These are phyloP conservation scores for Penicillium samsonianum DNA, from an alignment of 495 filamentous ascomycete species.

Conservation along the genomic window DNA sequence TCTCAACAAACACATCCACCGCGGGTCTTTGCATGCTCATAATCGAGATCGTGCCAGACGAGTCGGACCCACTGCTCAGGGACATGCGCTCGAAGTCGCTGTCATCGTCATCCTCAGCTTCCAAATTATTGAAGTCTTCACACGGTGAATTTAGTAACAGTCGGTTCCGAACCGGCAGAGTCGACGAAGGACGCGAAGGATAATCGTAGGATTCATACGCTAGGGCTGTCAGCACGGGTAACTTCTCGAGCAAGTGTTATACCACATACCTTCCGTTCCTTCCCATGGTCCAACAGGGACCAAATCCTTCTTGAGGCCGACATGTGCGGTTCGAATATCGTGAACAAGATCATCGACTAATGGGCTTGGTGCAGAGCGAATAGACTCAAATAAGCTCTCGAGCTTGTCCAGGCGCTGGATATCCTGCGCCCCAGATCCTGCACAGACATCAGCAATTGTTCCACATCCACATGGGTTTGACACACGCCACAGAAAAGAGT, in stretches of 20 bases:
- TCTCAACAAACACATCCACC: conserved; percentile 46
- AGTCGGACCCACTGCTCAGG: conserved; percentile 26
- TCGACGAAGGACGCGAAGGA: conserved; percentile 12
- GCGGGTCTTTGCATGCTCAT: conserved; percentile 31
- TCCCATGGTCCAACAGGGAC: conserved; percentile 33
- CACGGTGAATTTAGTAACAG: neutral
- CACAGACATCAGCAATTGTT: conserved; percentile 5
- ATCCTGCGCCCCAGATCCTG: conserved; percentile 27
- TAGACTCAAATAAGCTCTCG: conserved; percentile 41
- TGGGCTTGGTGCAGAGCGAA: conserved; percentile 40
- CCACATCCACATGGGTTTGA: neutral
- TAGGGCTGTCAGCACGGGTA: conserved; percentile 4
- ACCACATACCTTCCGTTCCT: conserved; percentile 32
- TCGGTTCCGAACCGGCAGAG: conserved; percentile 16
- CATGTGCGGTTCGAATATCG: conserved; percentile 34
- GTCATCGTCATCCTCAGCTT: conserved; percentile 17
- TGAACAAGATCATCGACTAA: conserved; percentile 39
- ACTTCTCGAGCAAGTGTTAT: neutral
- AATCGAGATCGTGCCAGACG: conserved; percentile 28
- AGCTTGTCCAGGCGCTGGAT: conserved; percentile 38
- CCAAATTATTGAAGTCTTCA: conserved; percentile 18
- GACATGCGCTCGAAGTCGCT: conserved; percentile 19
- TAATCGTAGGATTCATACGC: conserved; percentile 24
- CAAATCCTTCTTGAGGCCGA: conserved; percentile 22
- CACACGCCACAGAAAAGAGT: neutral